Evolutionary conservation across 164 flowering plant genomes (phyloP), one percentile per base, ranked within the genome.

Genomic region (Tetracentron sinense): DNA sequence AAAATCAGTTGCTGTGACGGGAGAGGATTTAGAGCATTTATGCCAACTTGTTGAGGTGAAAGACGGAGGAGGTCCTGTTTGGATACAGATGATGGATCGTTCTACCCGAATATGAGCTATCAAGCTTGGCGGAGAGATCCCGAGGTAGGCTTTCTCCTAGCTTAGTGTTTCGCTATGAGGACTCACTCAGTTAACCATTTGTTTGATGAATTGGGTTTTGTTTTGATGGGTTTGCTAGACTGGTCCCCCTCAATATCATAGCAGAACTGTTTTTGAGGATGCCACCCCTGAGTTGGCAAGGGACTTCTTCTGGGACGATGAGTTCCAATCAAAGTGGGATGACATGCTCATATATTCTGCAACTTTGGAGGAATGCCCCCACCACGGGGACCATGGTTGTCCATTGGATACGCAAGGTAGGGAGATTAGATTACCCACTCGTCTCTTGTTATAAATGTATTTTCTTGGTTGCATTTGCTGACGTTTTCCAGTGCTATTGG

Each of bases 251-350:
- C 88, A 87, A 54, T 89, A 87, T 58, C 85, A 91, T 33, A 85
- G 80, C 64, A 69, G 87, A 54, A 84, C 89, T 16, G 77, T 89
- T 0, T 89, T 72, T 72, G 91, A 87, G 69, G 80, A 87, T 76
- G 86, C 81, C 5, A 73, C 85, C 1, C 87, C 96, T 2, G 91
- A 89, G 72, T 23, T 82, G 60, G 73, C 85, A 42, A 83, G 88
- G 72, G 92, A 89, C 64, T 87, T 89, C 68, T 87, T 87, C 63
- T 89, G 96, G 93, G 96, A 89, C 51, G 93, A 89, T 66, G 80
- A 75, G 26, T 89, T 89, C 65, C 76, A 93, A 53, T 25, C 73
- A 0, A 73, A 83, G 64, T 89, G 93, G 93, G 96, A 89, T 77
- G 81, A 84, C 66, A 87, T 87, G 96, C 86, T 87, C 57, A 42